These are phyloP conservation scores for Iberis pinnata DNA, from an alignment of 345 rosid species.

Conservation along the genomic window DNA sequence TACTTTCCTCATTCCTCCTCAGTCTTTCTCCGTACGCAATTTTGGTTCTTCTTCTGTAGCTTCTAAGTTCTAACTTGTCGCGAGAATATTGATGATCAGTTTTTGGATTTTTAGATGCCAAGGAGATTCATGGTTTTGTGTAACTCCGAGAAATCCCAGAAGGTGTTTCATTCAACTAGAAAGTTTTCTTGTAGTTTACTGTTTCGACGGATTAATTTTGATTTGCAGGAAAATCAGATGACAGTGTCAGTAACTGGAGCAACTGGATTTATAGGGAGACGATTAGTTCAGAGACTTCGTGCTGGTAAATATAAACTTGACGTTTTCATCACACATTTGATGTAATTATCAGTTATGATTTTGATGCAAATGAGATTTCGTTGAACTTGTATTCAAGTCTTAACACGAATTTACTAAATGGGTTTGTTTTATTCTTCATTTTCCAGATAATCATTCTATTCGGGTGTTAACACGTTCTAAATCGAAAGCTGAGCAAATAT, in stretches of 20 bases:
- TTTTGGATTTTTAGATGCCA: slow-evolving; percentile 27
- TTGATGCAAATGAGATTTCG: too few relatives aligned
- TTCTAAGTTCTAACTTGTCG: too few relatives aligned
- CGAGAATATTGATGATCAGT: too few relatives aligned
- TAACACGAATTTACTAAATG: too few relatives aligned
- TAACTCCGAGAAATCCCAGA: slow-evolving; percentile 40
- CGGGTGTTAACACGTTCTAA: slow-evolving; percentile 81
- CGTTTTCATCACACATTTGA: too few relatives aligned
- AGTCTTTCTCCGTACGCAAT: slow-evolving; percentile 31
- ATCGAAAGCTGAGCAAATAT: slow-evolving; percentile 72
- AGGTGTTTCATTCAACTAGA: slow-evolving; percentile 34
- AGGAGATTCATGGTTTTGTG: slow-evolving; percentile 41
- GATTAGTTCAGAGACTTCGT: slow-evolving; percentile 73
- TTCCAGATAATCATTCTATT: slow-evolving; percentile 59
- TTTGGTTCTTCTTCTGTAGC: background rate
- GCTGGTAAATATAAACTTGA: too few relatives aligned
- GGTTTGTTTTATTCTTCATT: background rate
- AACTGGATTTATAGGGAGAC: slow-evolving; percentile 79
- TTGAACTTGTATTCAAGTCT: too few relatives aligned
- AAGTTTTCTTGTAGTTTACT: background rate
- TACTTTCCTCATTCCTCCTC: slow-evolving; percentile 33
- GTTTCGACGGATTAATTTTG: background rate
- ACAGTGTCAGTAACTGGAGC: slow-evolving; percentile 89
- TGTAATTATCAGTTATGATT: too few relatives aligned
- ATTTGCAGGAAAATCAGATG: slow-evolving; percentile 46